phyloP scores from a whole-genome alignment of 176 grass and related monocot species.

The Ensete ventricosum region DNA sequence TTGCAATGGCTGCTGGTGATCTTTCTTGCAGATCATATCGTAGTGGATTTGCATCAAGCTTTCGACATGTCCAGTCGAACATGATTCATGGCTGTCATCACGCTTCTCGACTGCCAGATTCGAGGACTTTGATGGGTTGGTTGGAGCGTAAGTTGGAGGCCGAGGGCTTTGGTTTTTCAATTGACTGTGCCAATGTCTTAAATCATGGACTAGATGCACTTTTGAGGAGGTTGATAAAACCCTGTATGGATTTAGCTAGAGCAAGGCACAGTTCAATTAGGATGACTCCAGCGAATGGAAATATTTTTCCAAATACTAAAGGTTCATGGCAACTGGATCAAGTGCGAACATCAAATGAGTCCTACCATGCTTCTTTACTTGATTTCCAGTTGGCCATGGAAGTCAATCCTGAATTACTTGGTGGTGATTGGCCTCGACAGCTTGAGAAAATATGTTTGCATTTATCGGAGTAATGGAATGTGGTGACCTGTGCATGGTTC shows the following conservation, averaged over 20 bases:
- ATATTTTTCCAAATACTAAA: constrained; percentile 20
- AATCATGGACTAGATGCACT: constrained; percentile 57
- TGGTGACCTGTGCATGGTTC: neutral
- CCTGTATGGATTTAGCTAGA: constrained; percentile 47
- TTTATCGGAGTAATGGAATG: neutral
- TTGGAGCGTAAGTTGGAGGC: constrained; percentile 46
- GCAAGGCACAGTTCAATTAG: constrained; percentile 21
- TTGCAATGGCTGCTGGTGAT: constrained; percentile 6
- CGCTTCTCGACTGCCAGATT: constrained; percentile 48
- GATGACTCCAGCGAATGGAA: constrained; percentile 3
- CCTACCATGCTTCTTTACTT: constrained; percentile 27
- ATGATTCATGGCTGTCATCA: neutral
- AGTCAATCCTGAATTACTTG: constrained; percentile 49
- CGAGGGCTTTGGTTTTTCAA: constrained; percentile 29
- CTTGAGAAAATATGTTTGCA: constrained; percentile 43
- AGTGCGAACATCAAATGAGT: neutral
- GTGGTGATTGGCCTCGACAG: constrained; percentile 40
- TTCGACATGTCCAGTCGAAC: neutral
- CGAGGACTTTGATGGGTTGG: constrained; percentile 24
- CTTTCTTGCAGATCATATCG: neutral
- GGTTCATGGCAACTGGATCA: constrained; percentile 4
- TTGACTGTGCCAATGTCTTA: constrained; percentile 47
- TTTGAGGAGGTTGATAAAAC: constrained; percentile 42
- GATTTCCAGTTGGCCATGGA: constrained; percentile 47
- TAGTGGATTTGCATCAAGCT: neutral